These are phyloP conservation scores for Venturia nashicola DNA, from an alignment of 2,329 filamentous ascomycete species.

Conservation along the genomic window DNA sequence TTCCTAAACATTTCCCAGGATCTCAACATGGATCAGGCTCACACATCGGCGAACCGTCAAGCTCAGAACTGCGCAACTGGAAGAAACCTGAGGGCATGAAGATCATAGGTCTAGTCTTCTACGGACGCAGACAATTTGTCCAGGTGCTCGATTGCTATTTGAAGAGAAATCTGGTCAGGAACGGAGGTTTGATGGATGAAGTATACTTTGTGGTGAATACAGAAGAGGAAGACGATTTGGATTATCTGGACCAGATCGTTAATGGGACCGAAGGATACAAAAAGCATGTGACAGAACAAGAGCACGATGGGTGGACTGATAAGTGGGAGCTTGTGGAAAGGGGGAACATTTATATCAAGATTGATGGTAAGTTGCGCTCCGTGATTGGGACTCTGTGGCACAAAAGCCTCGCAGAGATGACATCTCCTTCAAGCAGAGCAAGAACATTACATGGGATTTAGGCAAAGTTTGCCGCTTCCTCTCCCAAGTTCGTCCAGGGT, in stretches of 20 bases:
- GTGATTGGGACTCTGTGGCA: neutral
- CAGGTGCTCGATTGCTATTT: conserved; percentile 11
- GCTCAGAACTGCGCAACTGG: neutral
- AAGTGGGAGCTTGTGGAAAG: conserved; percentile 5
- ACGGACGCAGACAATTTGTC: conserved; percentile 6
- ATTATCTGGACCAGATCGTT: conserved; percentile 5
- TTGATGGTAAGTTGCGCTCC: conserved; percentile 7
- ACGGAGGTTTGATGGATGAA: conserved; percentile 9
- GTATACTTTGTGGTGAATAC: conserved; percentile 10
- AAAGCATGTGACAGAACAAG: neutral
- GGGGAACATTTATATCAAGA: conserved; percentile 10
- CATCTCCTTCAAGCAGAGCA: neutral
- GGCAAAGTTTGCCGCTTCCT: neutral
- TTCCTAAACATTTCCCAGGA: neutral
- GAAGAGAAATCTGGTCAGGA: conserved; percentile 8
- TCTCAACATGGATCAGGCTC: neutral
- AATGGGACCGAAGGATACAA: conserved; percentile 2
- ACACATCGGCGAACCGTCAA: conserved; percentile 4
- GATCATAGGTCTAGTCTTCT: conserved; percentile 9
- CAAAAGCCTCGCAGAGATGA: neutral
- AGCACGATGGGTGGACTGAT: neutral
- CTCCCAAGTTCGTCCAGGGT: neutral
- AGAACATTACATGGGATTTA: too few relatives aligned
- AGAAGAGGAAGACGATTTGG: conserved; percentile 1
- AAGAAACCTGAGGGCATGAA: conserved; percentile 9